Conservation (phyloP, 768 basidiomycete genomes). For the Chalciporus sphaerocephalus region DNA sequence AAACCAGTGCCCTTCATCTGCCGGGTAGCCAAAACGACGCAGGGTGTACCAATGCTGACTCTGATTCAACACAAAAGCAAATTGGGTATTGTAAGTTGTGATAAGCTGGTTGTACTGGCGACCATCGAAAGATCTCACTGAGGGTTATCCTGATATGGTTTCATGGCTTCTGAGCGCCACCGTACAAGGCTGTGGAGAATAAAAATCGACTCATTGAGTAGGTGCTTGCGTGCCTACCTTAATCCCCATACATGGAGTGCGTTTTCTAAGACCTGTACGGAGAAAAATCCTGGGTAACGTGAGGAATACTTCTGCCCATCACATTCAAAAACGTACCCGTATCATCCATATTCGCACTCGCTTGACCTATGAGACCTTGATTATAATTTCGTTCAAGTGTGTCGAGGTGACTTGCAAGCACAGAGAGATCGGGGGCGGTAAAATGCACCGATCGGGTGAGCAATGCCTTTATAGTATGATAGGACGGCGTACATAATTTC, state of each 20-base stretch:
- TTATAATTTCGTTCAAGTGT: conserved; percentile 58
- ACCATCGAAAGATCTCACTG: conserved; percentile 48
- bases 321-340: conserved; percentile 48
- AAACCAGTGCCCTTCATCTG: conserved; percentile 70
- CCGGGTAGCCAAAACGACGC: conserved; percentile 66
- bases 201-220: background rate
- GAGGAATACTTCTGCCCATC: background rate
- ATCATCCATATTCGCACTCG: conserved; percentile 86
- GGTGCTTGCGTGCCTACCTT: conserved; percentile 44
- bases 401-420: conserved; percentile 68
- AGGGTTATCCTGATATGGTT: conserved; percentile 66
- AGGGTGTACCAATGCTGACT: conserved; percentile 89
- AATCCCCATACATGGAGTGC: conserved; percentile 84
- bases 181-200: conserved; percentile 51
- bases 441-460: conserved; percentile 46
- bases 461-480: background rate
- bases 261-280: conserved; percentile 81
- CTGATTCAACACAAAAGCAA: conserved; percentile 84
- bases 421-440: conserved; percentile 72
- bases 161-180: conserved; percentile 84
- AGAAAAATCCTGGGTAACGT: conserved; percentile 70
- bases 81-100: conserved; percentile 53
- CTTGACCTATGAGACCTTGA: conserved; percentile 37
- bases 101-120: conserved; percentile 9
- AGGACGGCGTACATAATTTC: conserved; percentile 42